A percentile compares a stretch with the other conserved stretches of the same genome.
These are phyloP conservation scores for Alternaria ethzedia DNA, from an alignment of 2,329 filamentous ascomycete genomes.

Conservation along the genomic window DNA sequence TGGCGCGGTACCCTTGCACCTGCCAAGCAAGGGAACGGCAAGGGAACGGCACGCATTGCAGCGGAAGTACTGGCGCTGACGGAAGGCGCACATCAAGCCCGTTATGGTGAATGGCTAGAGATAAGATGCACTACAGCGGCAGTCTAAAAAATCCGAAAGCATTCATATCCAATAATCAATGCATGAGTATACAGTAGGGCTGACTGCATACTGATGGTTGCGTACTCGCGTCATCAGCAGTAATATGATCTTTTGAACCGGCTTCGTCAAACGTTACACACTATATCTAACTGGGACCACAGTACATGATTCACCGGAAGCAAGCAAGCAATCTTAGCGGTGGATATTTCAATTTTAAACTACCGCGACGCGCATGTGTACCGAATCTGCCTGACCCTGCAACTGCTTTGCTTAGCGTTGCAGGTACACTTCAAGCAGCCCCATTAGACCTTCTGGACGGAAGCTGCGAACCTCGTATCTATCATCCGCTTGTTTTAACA, in stretches of 20 bases:
- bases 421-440: not conserved
- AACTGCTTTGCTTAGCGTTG: not conserved
- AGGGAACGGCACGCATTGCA: not conserved
- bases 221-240: not conserved
- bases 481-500: not conserved
- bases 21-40: not conserved
- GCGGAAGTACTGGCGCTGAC: not conserved
- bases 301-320: not conserved
- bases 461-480: not conserved
- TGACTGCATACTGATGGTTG: not conserved
- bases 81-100: not conserved
- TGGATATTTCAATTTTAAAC: not conserved
- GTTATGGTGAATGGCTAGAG: not conserved
- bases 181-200: not conserved
- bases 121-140: not conserved
- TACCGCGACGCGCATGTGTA: not conserved
- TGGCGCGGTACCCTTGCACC: not conserved
- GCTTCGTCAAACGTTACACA: not conserved
- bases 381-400: not conserved
- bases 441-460: not conserved
- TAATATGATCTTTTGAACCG: not conserved
- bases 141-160: not conserved
- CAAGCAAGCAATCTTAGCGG: not conserved
- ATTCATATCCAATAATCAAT: not conserved
- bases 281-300: not conserved